Evolutionary conservation across 2,329 filamentous ascomycete species (phyloP).

Genomic region (Daldinia sp.): DNA sequence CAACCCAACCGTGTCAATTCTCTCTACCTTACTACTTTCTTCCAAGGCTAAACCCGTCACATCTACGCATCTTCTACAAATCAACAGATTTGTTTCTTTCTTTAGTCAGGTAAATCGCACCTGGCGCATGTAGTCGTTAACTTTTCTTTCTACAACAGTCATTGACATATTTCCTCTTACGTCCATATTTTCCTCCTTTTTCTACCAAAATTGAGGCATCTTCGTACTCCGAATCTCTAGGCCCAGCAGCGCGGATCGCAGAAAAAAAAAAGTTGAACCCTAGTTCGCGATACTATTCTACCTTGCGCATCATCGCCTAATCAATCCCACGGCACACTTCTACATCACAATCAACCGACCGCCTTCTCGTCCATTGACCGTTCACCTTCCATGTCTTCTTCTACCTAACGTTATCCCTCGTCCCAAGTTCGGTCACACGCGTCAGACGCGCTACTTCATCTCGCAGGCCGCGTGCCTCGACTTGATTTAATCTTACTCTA

Average conservation of each 20-base stretch:
- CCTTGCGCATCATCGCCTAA: conserved; percentile 20
- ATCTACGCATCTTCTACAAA: conserved; percentile 26
- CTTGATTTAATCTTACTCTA: conserved; percentile 18
- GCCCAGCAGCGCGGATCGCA: conserved; percentile 28
- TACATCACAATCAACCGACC: conserved; percentile 7
- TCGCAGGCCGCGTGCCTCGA: conserved; percentile 29
- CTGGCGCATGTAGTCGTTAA: conserved; percentile 18
- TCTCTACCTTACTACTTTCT: conserved; percentile 15
- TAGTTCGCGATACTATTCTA: conserved; percentile 31
- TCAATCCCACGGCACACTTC: conserved; percentile 3
- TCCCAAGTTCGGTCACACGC: conserved; percentile 40
- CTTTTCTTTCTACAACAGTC: conserved; percentile 27
- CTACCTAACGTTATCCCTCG: conserved; percentile 32
- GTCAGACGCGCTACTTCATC: conserved; percentile 44
- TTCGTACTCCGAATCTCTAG: conserved; percentile 13
- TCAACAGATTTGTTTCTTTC: conserved; percentile 14
- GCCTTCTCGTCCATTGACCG: conserved; percentile 20
- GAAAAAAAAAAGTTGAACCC: conserved; percentile 31
- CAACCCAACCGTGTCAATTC: conserved; percentile 40
- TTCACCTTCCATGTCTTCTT: conserved; percentile 42
- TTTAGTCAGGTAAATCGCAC: conserved; percentile 12
- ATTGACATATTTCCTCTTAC: conserved; percentile 17
- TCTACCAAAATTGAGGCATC: conserved; percentile 9
- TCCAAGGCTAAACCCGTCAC: conserved; percentile 23
- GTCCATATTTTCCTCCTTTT: conserved; percentile 15